Evolutionary conservation across 306 rosid species (phyloP), one percentile per base, ranked within the genome.

Genomic region (Begonia loranthoides): DNA sequence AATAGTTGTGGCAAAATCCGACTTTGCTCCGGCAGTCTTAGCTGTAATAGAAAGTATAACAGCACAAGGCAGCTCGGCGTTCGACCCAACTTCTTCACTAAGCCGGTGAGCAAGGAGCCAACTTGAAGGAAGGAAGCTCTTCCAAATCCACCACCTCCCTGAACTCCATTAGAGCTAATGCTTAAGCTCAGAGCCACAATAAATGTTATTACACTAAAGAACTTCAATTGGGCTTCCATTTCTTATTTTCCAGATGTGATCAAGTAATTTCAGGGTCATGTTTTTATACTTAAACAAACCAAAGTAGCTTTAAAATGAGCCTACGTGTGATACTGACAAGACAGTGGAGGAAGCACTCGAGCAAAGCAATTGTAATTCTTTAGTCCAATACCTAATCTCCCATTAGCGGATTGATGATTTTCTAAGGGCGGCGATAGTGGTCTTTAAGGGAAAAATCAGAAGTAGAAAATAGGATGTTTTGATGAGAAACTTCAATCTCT

Each of bases 1-100:
- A 52, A 74, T 77, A 43, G 82, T 81, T 1, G 74, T 38, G 1
- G 80, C 78, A 34, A 75, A 4, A 50, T 77, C 66, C 51, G 79
- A 67, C 15, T 74, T 74, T 12, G 28, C 49, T 10, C 81, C 83
- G 14, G 70, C 21, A 13, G 8, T 59, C 56, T 52, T 40, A 19
- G 81, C 83, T 1, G 78, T 68, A 9, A 60, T 71, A 2, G 78
- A 73, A 46, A 73, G 71, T 70, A 73, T 62, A 17, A 53, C 70
- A 11, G 81, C 74, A 17, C 74, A 44, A 81, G 76, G 66, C 81
- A 76, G 49, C 52, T 41, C 4, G 77, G 64, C 52, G 60, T 71
- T 49, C 50, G 66, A 13, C 73, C 77, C 15, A 69, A 21, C 56
- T 33, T 71, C 50, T 72, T 75, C 17, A 71, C 77, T 52, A 56